These are phyloP conservation scores for Syzygium grande DNA, from an alignment of 345 rosid genomes.

Conservation along the genomic window DNA sequence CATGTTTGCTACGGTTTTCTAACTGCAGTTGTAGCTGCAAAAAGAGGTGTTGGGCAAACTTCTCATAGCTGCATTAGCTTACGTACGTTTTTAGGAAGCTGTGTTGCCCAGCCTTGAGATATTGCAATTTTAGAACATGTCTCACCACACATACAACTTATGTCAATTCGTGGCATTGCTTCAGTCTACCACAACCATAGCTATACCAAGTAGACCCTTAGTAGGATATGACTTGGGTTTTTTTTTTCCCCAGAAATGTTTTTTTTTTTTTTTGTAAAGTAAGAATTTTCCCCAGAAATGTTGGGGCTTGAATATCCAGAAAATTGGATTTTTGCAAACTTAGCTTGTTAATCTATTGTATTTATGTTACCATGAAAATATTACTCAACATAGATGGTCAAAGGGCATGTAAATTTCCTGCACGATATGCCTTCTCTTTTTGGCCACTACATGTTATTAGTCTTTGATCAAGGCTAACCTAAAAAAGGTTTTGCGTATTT, in stretches of 20 bases:
- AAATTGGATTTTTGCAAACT: neutral
- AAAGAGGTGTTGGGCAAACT: neutral
- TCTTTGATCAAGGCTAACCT: neutral
- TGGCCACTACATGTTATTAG: neutral
- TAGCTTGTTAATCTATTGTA: neutral
- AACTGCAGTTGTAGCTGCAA: neutral
- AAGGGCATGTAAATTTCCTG: neutral
- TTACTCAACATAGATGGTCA: neutral
- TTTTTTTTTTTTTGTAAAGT: too few species aligned
- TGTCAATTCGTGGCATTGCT: neutral
- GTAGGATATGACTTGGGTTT: neutral
- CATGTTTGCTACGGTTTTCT: neutral
- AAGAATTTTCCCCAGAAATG: neutral
- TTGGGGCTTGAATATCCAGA: neutral
- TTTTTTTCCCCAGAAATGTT: neutral
- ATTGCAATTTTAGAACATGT: neutral
- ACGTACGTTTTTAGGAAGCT: neutral
- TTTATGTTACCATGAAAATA: neutral
- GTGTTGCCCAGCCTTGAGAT: neutral
- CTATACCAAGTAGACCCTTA: neutral
- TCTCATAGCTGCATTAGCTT: neutral
- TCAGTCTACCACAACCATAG: neutral
- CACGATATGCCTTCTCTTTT: neutral
- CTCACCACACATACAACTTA: neutral
- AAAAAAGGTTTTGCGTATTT: neutral